Percentiles rank a stretch among this genome's conserved stretches.
Evolutionary conservation across 73 alveolate genomes (phyloP).

Genomic region (Uronychia setigera): DNA sequence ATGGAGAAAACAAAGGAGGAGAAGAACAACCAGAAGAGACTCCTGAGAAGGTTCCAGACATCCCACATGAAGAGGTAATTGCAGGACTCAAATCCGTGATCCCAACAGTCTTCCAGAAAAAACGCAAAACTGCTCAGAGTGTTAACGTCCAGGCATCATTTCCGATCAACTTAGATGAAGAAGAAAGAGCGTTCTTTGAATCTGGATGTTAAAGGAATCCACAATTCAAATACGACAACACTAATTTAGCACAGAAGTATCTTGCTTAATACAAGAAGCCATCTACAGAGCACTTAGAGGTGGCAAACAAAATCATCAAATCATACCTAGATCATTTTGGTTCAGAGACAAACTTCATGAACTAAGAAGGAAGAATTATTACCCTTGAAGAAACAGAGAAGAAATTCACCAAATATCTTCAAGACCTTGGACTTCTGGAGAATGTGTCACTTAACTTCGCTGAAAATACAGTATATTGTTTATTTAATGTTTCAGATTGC

Average conservation of each 20-base stretch:
- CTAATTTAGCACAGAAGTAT: constrained; percentile 16
- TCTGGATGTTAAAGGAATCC: constrained; percentile 32
- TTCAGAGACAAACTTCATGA: constrained; percentile 31
- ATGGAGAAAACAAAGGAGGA: no score
- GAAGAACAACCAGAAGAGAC: no score
- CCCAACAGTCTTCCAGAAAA: not conserved
- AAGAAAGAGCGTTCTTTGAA: constrained; percentile 33
- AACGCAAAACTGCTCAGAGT: not conserved
- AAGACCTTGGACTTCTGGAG: constrained; percentile 38
- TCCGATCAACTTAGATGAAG: constrained; percentile 52
- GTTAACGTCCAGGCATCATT: constrained; percentile 5
- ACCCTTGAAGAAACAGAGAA: constrained; percentile 60
- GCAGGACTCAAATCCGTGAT: not conserved
- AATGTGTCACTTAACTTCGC: constrained; percentile 45
- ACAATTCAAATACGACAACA: constrained; percentile 45
- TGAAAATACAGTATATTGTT: constrained; percentile 9
- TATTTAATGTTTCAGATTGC: constrained; percentile 23
- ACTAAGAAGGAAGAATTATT: constrained; percentile 38
- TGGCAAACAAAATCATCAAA: constrained; percentile 41
- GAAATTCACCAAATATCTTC: constrained; percentile 31
- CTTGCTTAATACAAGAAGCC: constrained; percentile 17
- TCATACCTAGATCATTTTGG: constrained; percentile 35
- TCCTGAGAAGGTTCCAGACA: no score
- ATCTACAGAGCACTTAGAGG: constrained; percentile 12
- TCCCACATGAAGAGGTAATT: not conserved